These are phyloP conservation scores for Ceratocystis alfenasii DNA, from an alignment of 2,329 filamentous ascomycete genomes.

Conservation along the genomic window DNA sequence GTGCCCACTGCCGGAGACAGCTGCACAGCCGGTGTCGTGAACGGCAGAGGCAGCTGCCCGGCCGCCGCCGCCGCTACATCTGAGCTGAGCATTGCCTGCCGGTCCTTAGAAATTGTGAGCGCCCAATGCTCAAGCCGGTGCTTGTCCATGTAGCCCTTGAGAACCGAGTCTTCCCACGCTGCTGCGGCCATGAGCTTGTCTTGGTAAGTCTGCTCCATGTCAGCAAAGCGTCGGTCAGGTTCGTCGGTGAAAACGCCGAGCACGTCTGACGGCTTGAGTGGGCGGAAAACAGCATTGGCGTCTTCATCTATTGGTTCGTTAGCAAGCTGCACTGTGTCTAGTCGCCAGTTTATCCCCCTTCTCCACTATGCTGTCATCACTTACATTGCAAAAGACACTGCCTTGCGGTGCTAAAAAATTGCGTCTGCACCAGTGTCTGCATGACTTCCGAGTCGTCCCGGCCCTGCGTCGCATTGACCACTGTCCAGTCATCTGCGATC, in stretches of 20 bases:
- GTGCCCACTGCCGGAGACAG: neutral
- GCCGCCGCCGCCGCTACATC: conserved; percentile 27
- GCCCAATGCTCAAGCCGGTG: conserved; percentile 60
- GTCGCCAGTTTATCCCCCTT: conserved; percentile 18
- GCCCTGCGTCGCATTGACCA: conserved; percentile 63
- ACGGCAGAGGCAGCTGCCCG: conserved; percentile 6
- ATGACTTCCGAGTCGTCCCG: conserved; percentile 59
- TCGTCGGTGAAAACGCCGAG: conserved; percentile 50
- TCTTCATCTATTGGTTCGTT: conserved; percentile 29
- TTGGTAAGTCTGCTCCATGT: conserved; percentile 51
- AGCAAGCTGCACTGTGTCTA: conserved; percentile 25
- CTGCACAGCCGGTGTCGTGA: neutral
- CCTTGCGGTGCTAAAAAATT: conserved; percentile 55
- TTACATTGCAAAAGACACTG: conserved; percentile 55
- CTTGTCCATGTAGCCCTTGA: conserved; percentile 54
- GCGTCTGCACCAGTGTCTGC: conserved; percentile 50
- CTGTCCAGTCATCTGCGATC: conserved; percentile 72
- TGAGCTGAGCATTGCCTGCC: conserved; percentile 29
- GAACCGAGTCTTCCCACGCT: conserved; percentile 54
- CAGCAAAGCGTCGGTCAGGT: conserved; percentile 48
- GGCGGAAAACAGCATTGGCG: conserved; percentile 34
- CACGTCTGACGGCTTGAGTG: conserved; percentile 41
- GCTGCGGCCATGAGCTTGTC: conserved; percentile 60
- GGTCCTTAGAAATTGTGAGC: conserved; percentile 31
- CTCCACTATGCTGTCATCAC: conserved; percentile 26